Percentiles rank a stretch among this genome's conserved stretches.
phyloP scores from a whole-genome alignment of 1,284 basidiomycete genomes.

The Irpex sp. region DNA sequence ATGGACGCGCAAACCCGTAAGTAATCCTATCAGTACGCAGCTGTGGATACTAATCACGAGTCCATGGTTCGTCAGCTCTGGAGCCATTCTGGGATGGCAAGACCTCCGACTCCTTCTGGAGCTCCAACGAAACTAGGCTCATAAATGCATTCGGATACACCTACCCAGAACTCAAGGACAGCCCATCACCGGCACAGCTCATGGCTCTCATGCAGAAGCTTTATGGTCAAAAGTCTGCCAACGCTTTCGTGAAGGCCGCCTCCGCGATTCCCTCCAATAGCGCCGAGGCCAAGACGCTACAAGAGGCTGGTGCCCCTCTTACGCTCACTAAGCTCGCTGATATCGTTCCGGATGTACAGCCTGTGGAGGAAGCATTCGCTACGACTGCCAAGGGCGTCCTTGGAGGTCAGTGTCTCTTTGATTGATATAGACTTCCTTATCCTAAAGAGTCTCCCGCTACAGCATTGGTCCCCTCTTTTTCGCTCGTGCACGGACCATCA shows the following conservation, averaged over 20 bases:
- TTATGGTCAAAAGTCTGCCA: constrained; percentile 16
- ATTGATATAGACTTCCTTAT: background rate
- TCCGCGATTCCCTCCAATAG: background rate
- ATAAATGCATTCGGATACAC: constrained; percentile 33
- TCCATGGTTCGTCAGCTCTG: constrained; percentile 18
- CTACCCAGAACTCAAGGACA: constrained; percentile 42
- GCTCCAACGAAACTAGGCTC: constrained; percentile 20
- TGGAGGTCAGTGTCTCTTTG: background rate
- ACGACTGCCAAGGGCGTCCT: background rate
- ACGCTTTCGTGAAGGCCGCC: background rate
- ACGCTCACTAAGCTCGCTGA: background rate
- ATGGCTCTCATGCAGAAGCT: constrained; percentile 27
- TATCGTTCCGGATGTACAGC: background rate
- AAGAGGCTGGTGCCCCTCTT: background rate
- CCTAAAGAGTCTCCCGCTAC: no score
- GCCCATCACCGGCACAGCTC: constrained; percentile 31
- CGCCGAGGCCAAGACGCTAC: background rate
- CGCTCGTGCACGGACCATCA: no score
- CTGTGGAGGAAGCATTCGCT: background rate
- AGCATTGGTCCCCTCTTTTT: no score
- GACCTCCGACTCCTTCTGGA: constrained; percentile 28
- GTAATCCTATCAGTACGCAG: background rate
- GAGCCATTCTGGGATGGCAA: constrained; percentile 28
- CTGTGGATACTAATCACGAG: background rate
- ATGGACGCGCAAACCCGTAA: background rate